Base-by-base conservation (phyloP, 805 yeast species). In the Pichia exigua region DNA sequence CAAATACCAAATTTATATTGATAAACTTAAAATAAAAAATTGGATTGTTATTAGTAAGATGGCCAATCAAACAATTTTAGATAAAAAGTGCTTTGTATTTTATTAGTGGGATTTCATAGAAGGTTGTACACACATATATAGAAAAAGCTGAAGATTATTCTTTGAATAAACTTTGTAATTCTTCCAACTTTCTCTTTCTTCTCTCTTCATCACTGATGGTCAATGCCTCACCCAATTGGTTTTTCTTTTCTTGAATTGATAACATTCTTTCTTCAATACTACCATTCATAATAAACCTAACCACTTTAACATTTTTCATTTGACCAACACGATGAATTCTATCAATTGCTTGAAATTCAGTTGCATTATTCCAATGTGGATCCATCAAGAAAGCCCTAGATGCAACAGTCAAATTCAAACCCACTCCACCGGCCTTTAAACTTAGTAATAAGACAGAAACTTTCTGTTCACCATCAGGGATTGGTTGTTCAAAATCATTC, bases 311-410 rank as follows among this genome's bases (percentile, higher is more conserved):
- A 42, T 75, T 75, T 26, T 74, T 77, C 12, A 71, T 71, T 63
- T 91, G 98, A 0, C 98, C 97, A 62, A 92, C 87, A 58, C 98
- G 76, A 63, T 91, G 97, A 18, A 92, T 77, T 60, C 98, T 67
- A 67, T 90, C 96, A 54, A 90, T 87, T 0, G 96, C 96, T 65
- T 89, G 97, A 47, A 87, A 88, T 61, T 89, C 96, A 49, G 85
- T 81, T 46, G 95, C 87, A 45, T 88, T 95, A 30, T 94, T 87
- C 97, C 97, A 91, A 94, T 96, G 91, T 0, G 97, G 97, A 61
- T 91, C 97, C 88, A 92, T 85, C 78, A 91, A 75, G 59, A 82
- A 89, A 2, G 95, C 97, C 38, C 79, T 75, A 0, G 87, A 84
- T 0, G 97, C 96, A 47, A 83, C 80, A 0, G 96, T 91, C 54